Base-by-base conservation (phyloP, 768 basidiomycete species). In the Lentinula detonsa region DNA sequence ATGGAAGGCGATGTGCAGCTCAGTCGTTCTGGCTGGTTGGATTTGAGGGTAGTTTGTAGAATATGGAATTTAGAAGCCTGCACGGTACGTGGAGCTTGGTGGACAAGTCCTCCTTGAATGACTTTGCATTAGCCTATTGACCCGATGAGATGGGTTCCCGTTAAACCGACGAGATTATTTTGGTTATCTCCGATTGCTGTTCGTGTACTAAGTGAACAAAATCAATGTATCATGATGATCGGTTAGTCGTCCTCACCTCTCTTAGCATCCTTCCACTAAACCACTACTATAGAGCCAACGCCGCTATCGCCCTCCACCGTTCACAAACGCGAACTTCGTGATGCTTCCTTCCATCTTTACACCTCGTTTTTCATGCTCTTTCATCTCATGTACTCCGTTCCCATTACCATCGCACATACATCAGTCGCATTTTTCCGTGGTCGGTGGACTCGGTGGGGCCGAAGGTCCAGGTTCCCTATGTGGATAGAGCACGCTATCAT, bases 251-350 rank as follows among this genome's bases (percentile, higher is more conserved):
- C n/a, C 33, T 58, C 8, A 6, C 4, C 39, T 13, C 7, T 8
- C 23, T 40, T n/a, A 23, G 11, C 28, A 16, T 35, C 37, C 18
- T 31, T 45, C 31, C 23, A 37, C 42, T 35, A 23, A 34, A n/a
- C n/a, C 31, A 34, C 34, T 16, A 3, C 31, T n/a, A 33, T 37
- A 58, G 57, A 58, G n/a, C 57, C 57, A 33, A 21, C 28, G 3
- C 48, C 57, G 3, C 16, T 58, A 3, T 58, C 57, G n/a, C 43
- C 57, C 10, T 4, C 43, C 13, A 58, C 57, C 4, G 46, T 6
- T 10, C 57, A 58, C 16, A 58, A 58, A 37, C 57, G 57, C 57
- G 37, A 33, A 23, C 46, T 58, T 45, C 57, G 57, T 9, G 57
- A 58, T 48, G 57, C 57, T n/a, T 21, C 57, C 6, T 31, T 58